Conservation (phyloP, 495 filamentous ascomycete species). For the Polyplosphaeria fusca region DNA sequence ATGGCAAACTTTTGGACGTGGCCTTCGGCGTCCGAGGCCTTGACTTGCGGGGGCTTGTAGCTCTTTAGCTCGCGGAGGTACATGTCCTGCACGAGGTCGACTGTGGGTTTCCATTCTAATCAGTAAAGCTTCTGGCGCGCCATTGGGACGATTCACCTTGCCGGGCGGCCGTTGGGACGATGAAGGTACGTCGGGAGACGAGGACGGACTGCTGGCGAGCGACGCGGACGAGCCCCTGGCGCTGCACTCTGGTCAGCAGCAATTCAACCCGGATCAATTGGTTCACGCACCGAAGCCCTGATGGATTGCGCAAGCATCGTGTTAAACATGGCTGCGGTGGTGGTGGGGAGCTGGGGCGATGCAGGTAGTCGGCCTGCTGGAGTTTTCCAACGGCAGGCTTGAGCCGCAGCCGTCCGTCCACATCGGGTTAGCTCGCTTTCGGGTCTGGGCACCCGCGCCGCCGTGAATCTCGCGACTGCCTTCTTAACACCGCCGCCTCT, state of each 20-base stretch:
- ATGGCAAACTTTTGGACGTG: constrained; percentile 83
- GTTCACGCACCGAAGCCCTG: constrained; percentile 42
- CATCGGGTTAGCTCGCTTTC: neutral
- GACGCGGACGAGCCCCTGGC: constrained; percentile 75
- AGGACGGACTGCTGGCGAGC: constrained; percentile 63
- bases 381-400: constrained; percentile 5
- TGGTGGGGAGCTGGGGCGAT: no score
- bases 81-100: constrained; percentile 92
- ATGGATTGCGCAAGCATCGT: constrained; percentile 45
- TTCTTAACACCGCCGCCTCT: neutral
- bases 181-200: constrained; percentile 74
- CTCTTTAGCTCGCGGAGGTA: constrained; percentile 91
- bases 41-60: constrained; percentile 83
- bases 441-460: neutral
- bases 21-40: constrained; percentile 80
- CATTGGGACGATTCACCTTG: constrained; percentile 57
- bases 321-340: constrained; percentile 14
- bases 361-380: constrained; percentile 8
- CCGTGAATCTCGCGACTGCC: neutral
- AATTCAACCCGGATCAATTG: neutral
- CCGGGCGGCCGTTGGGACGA: constrained; percentile 68
- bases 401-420: constrained; percentile 3
- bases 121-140: constrained; percentile 1
- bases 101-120: constrained; percentile 47
- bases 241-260: constrained; percentile 51